Evolutionary conservation across 2,329 filamentous ascomycete genomes (phyloP).

Genomic region (Septoria linicola): DNA sequence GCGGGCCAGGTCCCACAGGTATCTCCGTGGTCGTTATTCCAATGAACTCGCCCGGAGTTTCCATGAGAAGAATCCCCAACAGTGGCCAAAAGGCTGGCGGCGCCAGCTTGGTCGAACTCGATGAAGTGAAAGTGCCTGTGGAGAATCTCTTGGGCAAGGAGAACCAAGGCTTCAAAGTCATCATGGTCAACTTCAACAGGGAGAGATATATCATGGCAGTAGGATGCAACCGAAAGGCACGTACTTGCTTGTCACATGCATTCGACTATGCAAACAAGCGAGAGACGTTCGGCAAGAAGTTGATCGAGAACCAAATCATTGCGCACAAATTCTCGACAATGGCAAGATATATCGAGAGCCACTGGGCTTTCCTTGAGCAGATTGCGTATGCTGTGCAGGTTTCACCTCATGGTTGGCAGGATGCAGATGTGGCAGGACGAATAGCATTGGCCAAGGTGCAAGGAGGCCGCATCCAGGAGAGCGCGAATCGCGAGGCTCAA

Average conservation of each 20-base stretch:
- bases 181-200: slow-evolving; percentile 60
- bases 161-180: slow-evolving; percentile 56
- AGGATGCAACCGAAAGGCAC: slow-evolving; percentile 57
- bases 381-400: slow-evolving; percentile 37
- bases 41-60: slow-evolving; percentile 51
- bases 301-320: slow-evolving; percentile 40
- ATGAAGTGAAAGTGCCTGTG: slow-evolving; percentile 56
- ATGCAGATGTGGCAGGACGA: slow-evolving; percentile 50
- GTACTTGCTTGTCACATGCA: slow-evolving; percentile 32
- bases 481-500: slow-evolving; percentile 55
- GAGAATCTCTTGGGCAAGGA: slow-evolving; percentile 56
- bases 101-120: slow-evolving; percentile 50
- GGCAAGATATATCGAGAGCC: slow-evolving; percentile 35
- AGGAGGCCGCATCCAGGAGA: slow-evolving; percentile 54
- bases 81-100: slow-evolving; percentile 66
- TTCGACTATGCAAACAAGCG: slow-evolving; percentile 37
- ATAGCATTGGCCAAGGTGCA: slow-evolving; percentile 55
- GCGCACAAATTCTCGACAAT: slow-evolving; percentile 35
- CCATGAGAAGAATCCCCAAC: slow-evolving; percentile 58
- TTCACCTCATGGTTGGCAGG: slow-evolving; percentile 32
- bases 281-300: slow-evolving; percentile 38
- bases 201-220: slow-evolving; percentile 61
- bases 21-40: slow-evolving; percentile 61
- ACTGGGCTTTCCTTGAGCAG: slow-evolving; percentile 36
- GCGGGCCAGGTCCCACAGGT: slow-evolving; percentile 49